Evolutionary conservation across 495 filamentous ascomycete species (phyloP).

Genomic region (Penicillium egyptiacum): DNA sequence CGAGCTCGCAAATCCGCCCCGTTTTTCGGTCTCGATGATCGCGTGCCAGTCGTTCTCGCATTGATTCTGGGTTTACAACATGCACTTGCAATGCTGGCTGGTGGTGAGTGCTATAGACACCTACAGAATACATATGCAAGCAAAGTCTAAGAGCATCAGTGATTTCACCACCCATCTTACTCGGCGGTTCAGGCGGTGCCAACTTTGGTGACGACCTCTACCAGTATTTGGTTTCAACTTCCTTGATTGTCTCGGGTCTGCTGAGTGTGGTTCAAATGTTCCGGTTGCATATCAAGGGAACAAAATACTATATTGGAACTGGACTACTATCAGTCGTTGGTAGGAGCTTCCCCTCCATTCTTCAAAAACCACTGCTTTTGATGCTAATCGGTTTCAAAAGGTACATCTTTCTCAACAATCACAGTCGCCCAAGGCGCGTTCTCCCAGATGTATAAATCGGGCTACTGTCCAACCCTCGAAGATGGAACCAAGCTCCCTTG

Average conservation of each 20-base stretch:
- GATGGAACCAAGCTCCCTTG: constrained; percentile 72
- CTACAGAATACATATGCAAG: neutral
- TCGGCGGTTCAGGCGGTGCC: constrained; percentile 62
- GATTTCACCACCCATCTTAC: constrained; percentile 79
- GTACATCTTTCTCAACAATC: constrained; percentile 76
- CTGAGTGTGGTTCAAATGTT: constrained; percentile 81
- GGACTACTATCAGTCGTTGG: constrained; percentile 90
- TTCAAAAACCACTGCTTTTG: neutral
- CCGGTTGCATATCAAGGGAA: constrained; percentile 75
- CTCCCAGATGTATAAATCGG: constrained; percentile 81
- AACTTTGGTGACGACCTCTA: constrained; percentile 59
- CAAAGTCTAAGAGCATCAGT: constrained; percentile 32
- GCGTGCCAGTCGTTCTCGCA: constrained; percentile 76
- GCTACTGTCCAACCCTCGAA: constrained; percentile 64
- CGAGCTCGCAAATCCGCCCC: constrained; percentile 62
- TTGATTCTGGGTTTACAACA: constrained; percentile 73
- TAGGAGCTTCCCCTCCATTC: constrained; percentile 21
- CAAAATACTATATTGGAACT: constrained; percentile 84
- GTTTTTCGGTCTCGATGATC: constrained; percentile 86
- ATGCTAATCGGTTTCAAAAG: constrained; percentile 6
- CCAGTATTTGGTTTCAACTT: constrained; percentile 87
- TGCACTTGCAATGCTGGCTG: constrained; percentile 65
- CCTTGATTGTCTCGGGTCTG: constrained; percentile 81
- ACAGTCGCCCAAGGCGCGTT: constrained; percentile 79
- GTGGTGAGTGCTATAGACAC: constrained; percentile 33